A percentile compares a stretch with the other conserved stretches of the same genome.
These are phyloP conservation scores for Diaporthe batatas DNA, from an alignment of 2,329 filamentous ascomycete species.

Conservation along the genomic window DNA sequence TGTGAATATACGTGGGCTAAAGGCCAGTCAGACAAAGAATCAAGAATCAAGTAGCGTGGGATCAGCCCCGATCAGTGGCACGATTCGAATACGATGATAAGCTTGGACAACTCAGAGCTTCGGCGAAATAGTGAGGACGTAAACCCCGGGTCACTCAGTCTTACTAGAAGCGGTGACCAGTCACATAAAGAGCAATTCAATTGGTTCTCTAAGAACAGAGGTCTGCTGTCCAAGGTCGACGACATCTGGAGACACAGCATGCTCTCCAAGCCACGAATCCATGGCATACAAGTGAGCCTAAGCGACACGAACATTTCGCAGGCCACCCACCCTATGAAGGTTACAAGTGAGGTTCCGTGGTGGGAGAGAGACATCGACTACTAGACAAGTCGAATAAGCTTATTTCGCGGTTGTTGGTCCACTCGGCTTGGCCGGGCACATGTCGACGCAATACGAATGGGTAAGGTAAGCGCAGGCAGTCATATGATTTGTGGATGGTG, in stretches of 20 bases:
- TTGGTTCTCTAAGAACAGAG: not conserved
- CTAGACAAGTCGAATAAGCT: slow-evolving; percentile 29
- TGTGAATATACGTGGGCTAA: not conserved
- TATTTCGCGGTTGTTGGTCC: slow-evolving; percentile 35
- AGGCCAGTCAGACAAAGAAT: slow-evolving; percentile 6
- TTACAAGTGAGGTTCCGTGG: not conserved
- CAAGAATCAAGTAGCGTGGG: slow-evolving; percentile 12
- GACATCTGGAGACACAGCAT: not conserved
- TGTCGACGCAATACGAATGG: not conserved
- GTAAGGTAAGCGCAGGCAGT: not conserved
- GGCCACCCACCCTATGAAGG: not conserved
- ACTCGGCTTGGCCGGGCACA: slow-evolving; percentile 15
- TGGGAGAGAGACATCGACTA: not conserved
- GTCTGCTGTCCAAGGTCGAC: not conserved
- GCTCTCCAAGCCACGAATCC: not conserved
- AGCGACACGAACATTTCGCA: no score
- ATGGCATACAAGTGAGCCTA: not conserved
- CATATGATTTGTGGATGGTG: not conserved
- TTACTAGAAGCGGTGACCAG: slow-evolving; percentile 14
- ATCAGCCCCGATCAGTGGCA: slow-evolving; percentile 6
- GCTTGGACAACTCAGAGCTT: slow-evolving; percentile 6
- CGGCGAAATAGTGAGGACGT: not conserved
- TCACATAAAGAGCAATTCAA: not conserved
- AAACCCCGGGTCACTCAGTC: not conserved
- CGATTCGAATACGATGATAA: slow-evolving; percentile 14